Conservation (phyloP, 192 early-diverging fungal genomes). For the Cladochytrium replicatum region DNA sequence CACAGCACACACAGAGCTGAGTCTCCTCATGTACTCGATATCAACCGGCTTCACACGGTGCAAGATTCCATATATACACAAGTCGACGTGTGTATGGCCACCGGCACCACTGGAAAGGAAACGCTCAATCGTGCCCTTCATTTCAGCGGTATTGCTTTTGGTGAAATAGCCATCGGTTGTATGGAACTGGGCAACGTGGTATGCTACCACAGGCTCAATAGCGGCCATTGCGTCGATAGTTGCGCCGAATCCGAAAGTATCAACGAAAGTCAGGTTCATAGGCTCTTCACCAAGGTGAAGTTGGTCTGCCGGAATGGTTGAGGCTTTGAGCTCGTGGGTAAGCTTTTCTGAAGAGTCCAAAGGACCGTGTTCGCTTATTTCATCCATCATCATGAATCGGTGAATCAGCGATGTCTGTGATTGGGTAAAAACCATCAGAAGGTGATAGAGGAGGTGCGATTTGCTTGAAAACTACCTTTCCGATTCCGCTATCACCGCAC, state of each 20-base stretch:
- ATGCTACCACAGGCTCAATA: constrained; percentile 27
- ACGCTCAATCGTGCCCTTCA: constrained; percentile 1
- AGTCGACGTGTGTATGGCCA: constrained; percentile 30
- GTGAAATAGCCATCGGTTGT: constrained; percentile 26
- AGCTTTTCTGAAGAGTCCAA: background rate
- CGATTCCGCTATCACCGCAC: constrained; percentile 35
- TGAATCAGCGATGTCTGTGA: constrained; percentile 23
- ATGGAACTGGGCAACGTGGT: constrained; percentile 19
- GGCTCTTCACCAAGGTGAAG: constrained; percentile 14
- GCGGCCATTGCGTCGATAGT: constrained; percentile 27
- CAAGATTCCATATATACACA: constrained; percentile 32
- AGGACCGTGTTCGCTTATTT: constrained; percentile 11
- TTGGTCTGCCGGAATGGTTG: constrained; percentile 18
- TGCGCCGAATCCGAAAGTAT: constrained; percentile 34
- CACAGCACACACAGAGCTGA: constrained; percentile 48
- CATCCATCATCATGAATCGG: constrained; percentile 12
- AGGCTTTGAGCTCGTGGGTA: constrained; percentile 12
- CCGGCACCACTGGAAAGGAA: constrained; percentile 20
- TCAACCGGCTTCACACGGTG: constrained; percentile 62
- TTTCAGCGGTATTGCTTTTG: constrained; percentile 4
- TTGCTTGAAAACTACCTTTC: too few relatives aligned
- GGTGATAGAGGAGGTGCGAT: too few relatives aligned
- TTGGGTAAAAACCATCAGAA: too few relatives aligned
- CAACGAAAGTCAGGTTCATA: constrained; percentile 30
- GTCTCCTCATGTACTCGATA: constrained; percentile 56